Evolutionary conservation across 805 yeast species (phyloP).

Genomic region (Candida argentea): DNA sequence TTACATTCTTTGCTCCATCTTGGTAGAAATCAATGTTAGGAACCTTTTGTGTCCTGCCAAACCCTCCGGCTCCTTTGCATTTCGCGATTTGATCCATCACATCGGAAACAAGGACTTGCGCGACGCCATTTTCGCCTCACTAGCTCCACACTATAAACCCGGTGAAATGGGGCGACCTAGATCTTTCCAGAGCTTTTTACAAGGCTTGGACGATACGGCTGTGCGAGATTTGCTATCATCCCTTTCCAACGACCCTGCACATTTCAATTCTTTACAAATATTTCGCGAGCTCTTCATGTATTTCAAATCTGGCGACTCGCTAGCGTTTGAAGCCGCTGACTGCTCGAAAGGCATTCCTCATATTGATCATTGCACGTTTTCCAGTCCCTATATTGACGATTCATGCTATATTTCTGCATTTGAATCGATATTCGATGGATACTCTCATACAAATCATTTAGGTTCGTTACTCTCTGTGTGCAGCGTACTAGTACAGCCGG

Average conservation of each 20-base stretch:
- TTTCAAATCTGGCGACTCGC: constrained; percentile 21
- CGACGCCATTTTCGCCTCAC: constrained; percentile 9
- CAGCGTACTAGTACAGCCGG: constrained; percentile 1
- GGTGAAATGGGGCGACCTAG: constrained; percentile 5
- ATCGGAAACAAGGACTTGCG: constrained; percentile 10
- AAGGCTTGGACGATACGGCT: constrained; percentile 6
- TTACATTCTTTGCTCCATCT: constrained; percentile 14
- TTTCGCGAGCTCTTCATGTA: constrained; percentile 14
- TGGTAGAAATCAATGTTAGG: constrained; percentile 21
- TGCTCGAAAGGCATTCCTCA: constrained; percentile 11
- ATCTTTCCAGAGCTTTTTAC: constrained; percentile 8
- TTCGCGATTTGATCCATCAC: constrained; percentile 10
- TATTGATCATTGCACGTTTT: constrained; percentile 7
- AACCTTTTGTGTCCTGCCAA: constrained; percentile 6
- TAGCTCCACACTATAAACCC: constrained; percentile 5
- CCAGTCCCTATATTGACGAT: constrained; percentile 7
- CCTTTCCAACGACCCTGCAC: constrained; percentile 6
- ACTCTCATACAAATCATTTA: constrained; percentile 3
- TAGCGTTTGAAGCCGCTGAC: constrained; percentile 24
- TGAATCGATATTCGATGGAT: constrained; percentile 8
- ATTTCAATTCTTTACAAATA: constrained; percentile 15
- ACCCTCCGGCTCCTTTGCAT: constrained; percentile 5
- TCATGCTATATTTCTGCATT: constrained; percentile 14
- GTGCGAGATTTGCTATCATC: constrained; percentile 5
- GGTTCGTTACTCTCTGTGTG: constrained; percentile 2